phyloP scores from a whole-genome alignment of 164 flowering plant species.

The Amborella trichopoda region DNA sequence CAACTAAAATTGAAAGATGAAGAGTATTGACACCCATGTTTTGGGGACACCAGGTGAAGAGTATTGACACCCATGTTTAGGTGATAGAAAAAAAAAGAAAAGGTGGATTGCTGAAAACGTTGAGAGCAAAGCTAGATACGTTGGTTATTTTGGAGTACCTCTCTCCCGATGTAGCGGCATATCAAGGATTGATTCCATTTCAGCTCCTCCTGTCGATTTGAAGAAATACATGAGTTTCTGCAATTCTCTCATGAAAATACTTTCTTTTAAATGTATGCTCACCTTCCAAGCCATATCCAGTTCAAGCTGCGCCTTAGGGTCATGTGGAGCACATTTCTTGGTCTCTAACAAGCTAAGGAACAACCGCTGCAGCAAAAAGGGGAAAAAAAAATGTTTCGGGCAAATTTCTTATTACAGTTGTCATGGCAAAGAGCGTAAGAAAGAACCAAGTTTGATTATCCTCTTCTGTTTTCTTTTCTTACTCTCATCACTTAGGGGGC shows the following conservation, averaged over 20 bases:
- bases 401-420: too few species aligned
- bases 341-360: slow-evolving; percentile 32
- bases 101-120: background rate
- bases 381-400: slow-evolving; percentile 4
- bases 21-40: background rate
- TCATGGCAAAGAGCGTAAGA: background rate
- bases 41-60: background rate
- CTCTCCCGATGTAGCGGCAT: slow-evolving; percentile 66
- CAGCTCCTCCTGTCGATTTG: slow-evolving; percentile 64
- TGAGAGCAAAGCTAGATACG: too few species aligned
- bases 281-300: slow-evolving; percentile 52
- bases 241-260: background rate
- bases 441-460: background rate
- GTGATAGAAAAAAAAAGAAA: background rate
- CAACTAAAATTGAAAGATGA: background rate
- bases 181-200: slow-evolving; percentile 62
- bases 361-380: slow-evolving; percentile 40
- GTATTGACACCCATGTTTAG: background rate
- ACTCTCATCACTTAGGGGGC: background rate
- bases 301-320: slow-evolving; percentile 7
- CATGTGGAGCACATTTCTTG: slow-evolving; percentile 9
- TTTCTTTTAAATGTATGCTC: too few species aligned
- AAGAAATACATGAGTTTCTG: background rate
- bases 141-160: too few species aligned
- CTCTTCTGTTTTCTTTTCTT: background rate